Percentiles rank a stretch among this genome's conserved stretches.
Conservation (phyloP, 2,329 filamentous ascomycete species). For the Fusarium sulawesiense region DNA sequence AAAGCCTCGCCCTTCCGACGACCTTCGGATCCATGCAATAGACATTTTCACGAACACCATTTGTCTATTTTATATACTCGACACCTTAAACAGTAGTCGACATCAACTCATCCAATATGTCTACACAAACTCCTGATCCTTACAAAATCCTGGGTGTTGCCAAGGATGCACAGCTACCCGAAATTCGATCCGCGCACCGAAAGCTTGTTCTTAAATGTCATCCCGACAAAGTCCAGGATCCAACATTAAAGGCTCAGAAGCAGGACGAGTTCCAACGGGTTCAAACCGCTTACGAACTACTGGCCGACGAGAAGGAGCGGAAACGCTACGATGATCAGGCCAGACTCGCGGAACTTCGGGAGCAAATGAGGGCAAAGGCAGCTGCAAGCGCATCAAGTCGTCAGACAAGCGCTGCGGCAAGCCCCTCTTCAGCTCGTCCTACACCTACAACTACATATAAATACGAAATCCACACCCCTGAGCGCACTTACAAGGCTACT, state of each 20-base stretch:
- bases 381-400: conserved; percentile 26
- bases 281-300: conserved; percentile 90
- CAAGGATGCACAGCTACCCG: conserved; percentile 74
- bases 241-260: conserved; percentile 79
- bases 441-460: conserved; percentile 52
- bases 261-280: conserved; percentile 91
- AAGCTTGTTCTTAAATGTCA: conserved; percentile 91
- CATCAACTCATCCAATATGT: conserved; percentile 53
- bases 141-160: conserved; percentile 81
- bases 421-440: conserved; percentile 40
- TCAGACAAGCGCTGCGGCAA: conserved; percentile 12
- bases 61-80: conserved; percentile 31
- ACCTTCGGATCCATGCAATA: conserved; percentile 45
- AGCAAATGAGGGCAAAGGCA: conserved; percentile 59
- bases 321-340: conserved; percentile 82
- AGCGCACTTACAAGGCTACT: conserved; percentile 57
- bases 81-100: conserved; percentile 25
- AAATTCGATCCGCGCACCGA: conserved; percentile 83
- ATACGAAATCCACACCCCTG: conserved; percentile 63
- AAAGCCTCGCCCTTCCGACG: conserved; percentile 40
- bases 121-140: conserved; percentile 74
- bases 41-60: conserved; percentile 24
- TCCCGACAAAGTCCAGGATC: conserved; percentile 89
- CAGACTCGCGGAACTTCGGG: conserved; percentile 73
- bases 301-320: conserved; percentile 80